Evolutionary conservation across 805 yeast species (phyloP), one percentile per base, ranked within the genome.

Genomic region (Barnettozyma wickerhamii): DNA sequence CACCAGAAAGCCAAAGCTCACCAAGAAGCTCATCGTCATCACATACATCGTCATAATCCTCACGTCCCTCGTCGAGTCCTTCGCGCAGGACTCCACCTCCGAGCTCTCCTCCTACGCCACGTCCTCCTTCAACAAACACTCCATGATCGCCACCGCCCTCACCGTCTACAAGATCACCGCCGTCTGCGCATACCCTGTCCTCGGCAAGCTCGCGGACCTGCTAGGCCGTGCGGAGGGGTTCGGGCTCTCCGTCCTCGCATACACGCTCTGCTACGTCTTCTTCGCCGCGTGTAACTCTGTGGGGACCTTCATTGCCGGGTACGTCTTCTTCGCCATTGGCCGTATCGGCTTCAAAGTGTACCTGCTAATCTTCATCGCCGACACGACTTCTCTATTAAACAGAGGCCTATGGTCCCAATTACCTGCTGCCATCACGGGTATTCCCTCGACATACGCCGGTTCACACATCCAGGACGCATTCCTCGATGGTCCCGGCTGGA

Each of bases 191-290:
- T 62, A 64, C 41, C 67, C 71, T 7, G 53, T 65, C 15, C 44
- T 67, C 43, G 71, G 66, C 30, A 67, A 65, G 41, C 33, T 65
- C 30, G 60, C 69, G 9, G 67, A 66, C 40, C 50, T 63, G 7
- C 48, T 64, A 24, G 70, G 70, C 14, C 58, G 70, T 37, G 59
- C 61, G 31, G 64, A 63, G 47, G 69, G 70, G 15, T 64, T 67
- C 38, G 52, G 59, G 17, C 29, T 65, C 14, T 49, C 68, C 3
- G 49, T 66, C 7, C 30, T 55, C 26, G 33, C 65, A 18, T 58
- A 63, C 42, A 48, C 59, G 4, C 34, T 62, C 37, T 64, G 67
- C 12, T 63, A 59, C 41, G 53, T 65, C 19, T 49, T 64, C 14
- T 59, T 60, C 47, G 66, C 71, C 14, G 45, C 63, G 26, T 56